These are phyloP conservation scores for Dioszegia aurantiaca DNA, from an alignment of 768 basidiomycete species.

Conservation along the genomic window DNA sequence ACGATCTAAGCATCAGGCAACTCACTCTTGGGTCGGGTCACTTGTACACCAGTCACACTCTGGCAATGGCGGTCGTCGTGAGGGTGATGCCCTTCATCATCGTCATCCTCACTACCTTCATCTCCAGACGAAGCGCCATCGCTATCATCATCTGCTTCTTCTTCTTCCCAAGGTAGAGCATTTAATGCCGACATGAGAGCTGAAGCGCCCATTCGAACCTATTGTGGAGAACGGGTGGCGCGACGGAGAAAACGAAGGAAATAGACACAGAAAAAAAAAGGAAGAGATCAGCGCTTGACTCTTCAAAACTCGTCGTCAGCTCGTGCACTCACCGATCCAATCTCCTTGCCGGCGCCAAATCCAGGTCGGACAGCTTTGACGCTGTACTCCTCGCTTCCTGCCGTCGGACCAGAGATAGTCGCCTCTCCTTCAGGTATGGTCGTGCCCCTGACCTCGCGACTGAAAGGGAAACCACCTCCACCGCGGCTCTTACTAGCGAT, in stretches of 20 bases:
- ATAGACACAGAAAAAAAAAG: too few species aligned
- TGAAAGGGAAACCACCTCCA: constrained; percentile 12
- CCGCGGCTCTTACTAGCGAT: constrained; percentile 1
- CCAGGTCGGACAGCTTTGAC: constrained; percentile 24
- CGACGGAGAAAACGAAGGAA: too few species aligned
- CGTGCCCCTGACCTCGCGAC: neutral
- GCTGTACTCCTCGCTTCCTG: constrained; percentile 8
- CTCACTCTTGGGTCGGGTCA: constrained; percentile 26
- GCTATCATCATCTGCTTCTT: constrained; percentile 12
- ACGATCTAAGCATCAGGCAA: neutral
- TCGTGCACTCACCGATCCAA: constrained; percentile 47
- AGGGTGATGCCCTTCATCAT: constrained; percentile 16
- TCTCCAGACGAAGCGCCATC: constrained; percentile 19
- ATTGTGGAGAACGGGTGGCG: too few species aligned
- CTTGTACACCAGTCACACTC: neutral
- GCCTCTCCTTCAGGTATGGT: constrained; percentile 12
- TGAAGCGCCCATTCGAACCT: constrained; percentile 47
- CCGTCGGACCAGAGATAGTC: neutral
- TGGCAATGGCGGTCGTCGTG: constrained; percentile 10
- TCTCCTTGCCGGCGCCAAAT: constrained; percentile 27
- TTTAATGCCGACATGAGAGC: constrained; percentile 46
- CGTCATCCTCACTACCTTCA: neutral
- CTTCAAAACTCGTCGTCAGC: too few species aligned
- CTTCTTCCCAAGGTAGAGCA: constrained; percentile 42
- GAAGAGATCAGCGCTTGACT: too few species aligned